Conservation (phyloP, 768 basidiomycete genomes). For the Kwoniella newhampshirensis region DNA sequence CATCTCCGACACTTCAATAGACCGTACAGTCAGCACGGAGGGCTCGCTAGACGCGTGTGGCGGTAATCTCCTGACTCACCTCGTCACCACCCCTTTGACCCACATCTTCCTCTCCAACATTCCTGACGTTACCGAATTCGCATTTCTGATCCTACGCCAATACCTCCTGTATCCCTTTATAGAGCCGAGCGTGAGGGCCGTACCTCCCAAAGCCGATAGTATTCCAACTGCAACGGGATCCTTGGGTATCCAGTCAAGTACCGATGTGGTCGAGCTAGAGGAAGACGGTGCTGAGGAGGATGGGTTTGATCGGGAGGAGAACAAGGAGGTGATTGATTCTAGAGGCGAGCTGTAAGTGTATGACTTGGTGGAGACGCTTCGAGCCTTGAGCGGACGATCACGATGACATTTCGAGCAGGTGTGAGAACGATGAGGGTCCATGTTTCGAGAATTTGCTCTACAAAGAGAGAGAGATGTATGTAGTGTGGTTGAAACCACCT, state of each 20-base stretch:
- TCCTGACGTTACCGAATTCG: slow-evolving; percentile 69
- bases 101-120: slow-evolving; percentile 63
- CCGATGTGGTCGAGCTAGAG: slow-evolving; percentile 8
- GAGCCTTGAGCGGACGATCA: not conserved
- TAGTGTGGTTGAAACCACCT: no score
- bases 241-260: slow-evolving; percentile 25
- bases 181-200: slow-evolving; percentile 34
- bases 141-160: slow-evolving; percentile 60
- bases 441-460: not conserved
- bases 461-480: no score
- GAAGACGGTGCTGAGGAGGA: slow-evolving; percentile 7
- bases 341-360: slow-evolving; percentile 9
- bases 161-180: slow-evolving; percentile 40
- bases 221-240: slow-evolving; percentile 38
- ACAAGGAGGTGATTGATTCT: slow-evolving; percentile 23
- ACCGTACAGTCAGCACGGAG: not conserved
- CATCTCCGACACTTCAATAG: slow-evolving; percentile 40
- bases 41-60: no score
- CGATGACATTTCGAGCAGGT: not conserved
- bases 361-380: not conserved
- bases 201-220: slow-evolving; percentile 52
- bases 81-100: slow-evolving; percentile 79
- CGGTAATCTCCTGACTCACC: slow-evolving; percentile 57
- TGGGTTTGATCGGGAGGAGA: slow-evolving; percentile 6
- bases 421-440: not conserved